A percentile compares a stretch with the other conserved stretches of the same genome.
Evolutionary conservation across 2,329 filamentous ascomycete species (phyloP).

Genomic region (Colletotrichum paranaense): DNA sequence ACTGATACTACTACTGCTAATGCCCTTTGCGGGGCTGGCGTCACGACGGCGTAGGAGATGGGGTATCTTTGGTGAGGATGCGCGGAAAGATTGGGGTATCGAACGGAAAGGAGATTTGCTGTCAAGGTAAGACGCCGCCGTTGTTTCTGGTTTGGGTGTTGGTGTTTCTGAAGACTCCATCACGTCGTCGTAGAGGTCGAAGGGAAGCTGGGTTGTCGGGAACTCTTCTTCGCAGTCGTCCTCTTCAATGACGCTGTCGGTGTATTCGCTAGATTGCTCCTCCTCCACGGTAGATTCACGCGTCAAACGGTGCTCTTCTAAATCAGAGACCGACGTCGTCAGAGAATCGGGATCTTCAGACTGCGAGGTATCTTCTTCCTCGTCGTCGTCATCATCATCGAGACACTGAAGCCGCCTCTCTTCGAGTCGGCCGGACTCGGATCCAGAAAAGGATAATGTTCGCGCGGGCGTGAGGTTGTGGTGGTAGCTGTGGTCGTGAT

Average conservation of each 20-base stretch:
- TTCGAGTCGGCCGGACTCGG: conserved; percentile 55
- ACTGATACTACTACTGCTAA: conserved; percentile 41
- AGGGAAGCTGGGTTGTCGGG: conserved; percentile 51
- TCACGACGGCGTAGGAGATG: conserved; percentile 46
- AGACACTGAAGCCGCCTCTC: conserved; percentile 37
- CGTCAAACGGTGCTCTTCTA: conserved; percentile 52
- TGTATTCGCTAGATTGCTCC: conserved; percentile 39
- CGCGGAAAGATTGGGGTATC: conserved; percentile 47
- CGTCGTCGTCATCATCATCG: conserved; percentile 49
- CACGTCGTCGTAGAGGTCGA: conserved; percentile 46
- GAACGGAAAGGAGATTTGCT: conserved; percentile 48
- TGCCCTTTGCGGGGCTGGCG: conserved; percentile 46
- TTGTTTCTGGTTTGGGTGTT: conserved; percentile 52
- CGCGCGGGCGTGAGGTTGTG: conserved; percentile 54
- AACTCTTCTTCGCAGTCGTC: conserved; percentile 44
- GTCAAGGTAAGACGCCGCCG: conserved; percentile 49
- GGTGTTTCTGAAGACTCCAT: conserved; percentile 55
- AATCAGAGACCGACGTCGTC: conserved; percentile 58
- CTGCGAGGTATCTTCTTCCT: conserved; percentile 53
- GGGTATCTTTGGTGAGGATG: conserved; percentile 49
- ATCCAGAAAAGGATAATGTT: conserved; percentile 64
- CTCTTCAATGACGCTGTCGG: conserved; percentile 45
- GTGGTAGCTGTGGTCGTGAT: conserved; percentile 47
- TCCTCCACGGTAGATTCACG: conserved; percentile 42
- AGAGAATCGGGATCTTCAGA: conserved; percentile 57